Evolutionary conservation across 2,329 filamentous ascomycete species (phyloP).

Genomic region (Colletotrichum costaricense): DNA sequence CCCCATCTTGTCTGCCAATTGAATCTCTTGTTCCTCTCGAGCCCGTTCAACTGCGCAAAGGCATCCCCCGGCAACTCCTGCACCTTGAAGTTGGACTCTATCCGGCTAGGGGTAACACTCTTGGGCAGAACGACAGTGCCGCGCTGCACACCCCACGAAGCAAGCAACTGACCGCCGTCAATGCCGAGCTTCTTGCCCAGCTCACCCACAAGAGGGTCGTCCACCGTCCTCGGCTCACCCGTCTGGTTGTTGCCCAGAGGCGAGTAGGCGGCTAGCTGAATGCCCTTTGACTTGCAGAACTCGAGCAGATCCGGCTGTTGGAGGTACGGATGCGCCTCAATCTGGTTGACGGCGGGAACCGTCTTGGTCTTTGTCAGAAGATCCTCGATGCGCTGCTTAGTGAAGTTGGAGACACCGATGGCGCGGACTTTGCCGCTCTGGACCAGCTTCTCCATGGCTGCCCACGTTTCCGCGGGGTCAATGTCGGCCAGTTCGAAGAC

Average conservation of each 20-base stretch:
- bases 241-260: conserved; percentile 68
- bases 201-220: conserved; percentile 59
- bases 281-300: conserved; percentile 67
- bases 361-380: conserved; percentile 62
- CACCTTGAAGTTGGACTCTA: conserved; percentile 71
- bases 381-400: conserved; percentile 52
- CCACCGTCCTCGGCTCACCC: conserved; percentile 57
- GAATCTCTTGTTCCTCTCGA: conserved; percentile 56
- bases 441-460: conserved; percentile 52
- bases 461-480: conserved; percentile 52
- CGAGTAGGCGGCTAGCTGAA: conserved; percentile 73
- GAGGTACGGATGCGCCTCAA: conserved; percentile 76
- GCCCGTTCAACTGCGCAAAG: conserved; percentile 48
- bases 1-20: conserved; percentile 56
- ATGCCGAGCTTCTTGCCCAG: conserved; percentile 55
- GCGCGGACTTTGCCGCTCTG: conserved; percentile 52
- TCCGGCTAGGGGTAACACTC: conserved; percentile 74
- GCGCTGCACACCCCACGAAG: conserved; percentile 71
- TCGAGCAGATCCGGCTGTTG: conserved; percentile 69
- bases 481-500: conserved; percentile 71
- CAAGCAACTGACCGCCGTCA: conserved; percentile 55
- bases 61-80: conserved; percentile 48
- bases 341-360: conserved; percentile 73
- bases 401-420: conserved; percentile 66
- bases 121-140: conserved; percentile 78